Evolutionary conservation across 176 grass and related monocot genomes (phyloP).

Genomic region (Saccharum officinarum): DNA sequence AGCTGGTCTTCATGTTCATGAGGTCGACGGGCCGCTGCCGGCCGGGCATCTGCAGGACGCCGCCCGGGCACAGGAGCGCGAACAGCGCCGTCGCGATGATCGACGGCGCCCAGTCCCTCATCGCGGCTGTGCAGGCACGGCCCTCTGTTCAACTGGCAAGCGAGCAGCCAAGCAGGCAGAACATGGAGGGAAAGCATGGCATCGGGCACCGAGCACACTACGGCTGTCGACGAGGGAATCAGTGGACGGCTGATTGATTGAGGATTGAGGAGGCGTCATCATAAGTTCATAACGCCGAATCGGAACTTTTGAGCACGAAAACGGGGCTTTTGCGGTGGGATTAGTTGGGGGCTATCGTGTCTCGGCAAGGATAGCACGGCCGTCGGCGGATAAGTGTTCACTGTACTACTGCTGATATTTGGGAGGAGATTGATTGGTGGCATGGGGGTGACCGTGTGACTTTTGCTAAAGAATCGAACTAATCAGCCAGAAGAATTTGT

Average conservation of each 20-base stretch:
- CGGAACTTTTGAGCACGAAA: conserved; percentile 36
- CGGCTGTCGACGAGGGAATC: conserved; percentile 34
- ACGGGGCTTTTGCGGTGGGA: conserved; percentile 31
- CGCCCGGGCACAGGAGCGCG: conserved; percentile 76
- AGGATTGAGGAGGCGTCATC: conserved; percentile 18
- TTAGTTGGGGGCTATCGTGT: conserved; percentile 20
- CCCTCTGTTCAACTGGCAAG: not conserved
- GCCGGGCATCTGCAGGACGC: conserved; percentile 82
- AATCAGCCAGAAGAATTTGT: not conserved
- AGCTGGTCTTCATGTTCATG: conserved; percentile 81
- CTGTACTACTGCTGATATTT: not conserved
- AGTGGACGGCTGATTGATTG: conserved; percentile 10
- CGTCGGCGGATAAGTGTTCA: conserved; percentile 10
- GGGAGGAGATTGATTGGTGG: not conserved
- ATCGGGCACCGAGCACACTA: conserved; percentile 17
- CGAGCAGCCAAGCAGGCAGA: not conserved
- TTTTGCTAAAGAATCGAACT: not conserved
- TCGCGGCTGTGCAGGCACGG: conserved; percentile 2
- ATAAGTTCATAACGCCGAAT: conserved; percentile 32
- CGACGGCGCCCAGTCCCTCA: conserved; percentile 84
- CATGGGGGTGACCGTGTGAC: not conserved
- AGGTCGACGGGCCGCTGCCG: conserved; percentile 73
- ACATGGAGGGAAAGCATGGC: conserved; percentile 4
- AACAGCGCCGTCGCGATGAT: conserved; percentile 89
- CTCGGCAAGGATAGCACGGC: not conserved